phyloP scores from a whole-genome alignment of 305 asterid genomes.

The Petunia hybrid region DNA sequence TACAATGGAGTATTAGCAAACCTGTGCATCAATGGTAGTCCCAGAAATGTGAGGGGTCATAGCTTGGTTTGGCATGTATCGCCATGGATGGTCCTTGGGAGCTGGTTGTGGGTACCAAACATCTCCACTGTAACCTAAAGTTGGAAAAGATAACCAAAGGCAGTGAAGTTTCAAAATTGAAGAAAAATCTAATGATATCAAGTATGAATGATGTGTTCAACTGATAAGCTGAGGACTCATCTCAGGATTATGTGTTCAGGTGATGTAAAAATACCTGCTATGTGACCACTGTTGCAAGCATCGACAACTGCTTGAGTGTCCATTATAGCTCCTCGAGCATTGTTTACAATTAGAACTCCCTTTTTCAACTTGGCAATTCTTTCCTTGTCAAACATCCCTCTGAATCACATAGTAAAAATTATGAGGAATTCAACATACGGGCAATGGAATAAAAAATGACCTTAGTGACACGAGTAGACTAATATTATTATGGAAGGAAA shows the following conservation, averaged over 20 bases:
- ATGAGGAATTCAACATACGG: neutral
- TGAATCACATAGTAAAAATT: slow-evolving; percentile 35
- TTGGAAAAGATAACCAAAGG: neutral
- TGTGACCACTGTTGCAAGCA: slow-evolving; percentile 92
- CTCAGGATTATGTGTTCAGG: neutral
- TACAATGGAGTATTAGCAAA: slow-evolving; percentile 30
- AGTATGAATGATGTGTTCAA: slow-evolving; percentile 13
- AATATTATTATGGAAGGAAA: neutral
- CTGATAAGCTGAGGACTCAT: neutral
- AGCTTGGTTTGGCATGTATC: slow-evolving; percentile 99
- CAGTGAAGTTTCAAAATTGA: neutral
- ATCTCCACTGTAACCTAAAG: slow-evolving; percentile 92
- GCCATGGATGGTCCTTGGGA: slow-evolving; percentile 98
- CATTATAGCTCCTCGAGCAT: slow-evolving; percentile 98
- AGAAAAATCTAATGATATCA: neutral
- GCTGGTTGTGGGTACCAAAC: slow-evolving; percentile 99
- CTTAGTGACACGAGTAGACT: neutral
- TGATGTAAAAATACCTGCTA: slow-evolving; percentile 66
- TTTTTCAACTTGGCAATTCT: slow-evolving; percentile 85
- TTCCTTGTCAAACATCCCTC: slow-evolving; percentile 88
- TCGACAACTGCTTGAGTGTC: slow-evolving; percentile 97
- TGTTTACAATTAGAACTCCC: slow-evolving; percentile 93
- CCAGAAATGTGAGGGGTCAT: slow-evolving; percentile 99
- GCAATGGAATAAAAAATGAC: neutral
- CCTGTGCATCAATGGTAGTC: slow-evolving; percentile 97